Percentiles rank a stretch among this genome's conserved stretches.
Evolutionary conservation across 495 filamentous ascomycete species (phyloP).

Genomic region (Penicillium canescens): DNA sequence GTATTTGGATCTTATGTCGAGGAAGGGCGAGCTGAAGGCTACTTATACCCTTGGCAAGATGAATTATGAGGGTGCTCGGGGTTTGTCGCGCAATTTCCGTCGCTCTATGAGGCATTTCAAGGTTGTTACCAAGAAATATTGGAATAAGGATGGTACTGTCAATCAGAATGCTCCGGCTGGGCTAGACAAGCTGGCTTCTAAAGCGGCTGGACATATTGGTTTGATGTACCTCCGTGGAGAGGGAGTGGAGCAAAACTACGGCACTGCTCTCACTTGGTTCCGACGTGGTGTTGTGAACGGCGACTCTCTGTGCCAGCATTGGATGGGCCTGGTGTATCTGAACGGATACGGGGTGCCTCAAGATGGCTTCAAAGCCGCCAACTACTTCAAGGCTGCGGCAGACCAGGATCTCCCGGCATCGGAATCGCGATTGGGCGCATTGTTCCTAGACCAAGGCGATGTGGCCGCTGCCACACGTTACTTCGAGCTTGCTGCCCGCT

Average conservation of each 20-base stretch:
- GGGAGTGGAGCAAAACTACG: constrained; percentile 77
- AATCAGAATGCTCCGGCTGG: constrained; percentile 49
- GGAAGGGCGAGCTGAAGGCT: constrained; percentile 90
- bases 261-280: constrained; percentile 82
- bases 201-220: constrained; percentile 88
- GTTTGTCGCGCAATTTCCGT: constrained; percentile 69
- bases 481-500: constrained; percentile 89
- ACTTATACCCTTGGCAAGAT: constrained; percentile 86
- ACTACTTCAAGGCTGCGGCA: constrained; percentile 79
- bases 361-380: constrained; percentile 71
- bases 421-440: constrained; percentile 77
- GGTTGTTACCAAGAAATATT: constrained; percentile 80
- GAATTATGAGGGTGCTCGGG: constrained; percentile 84
- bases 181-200: constrained; percentile 84
- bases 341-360: constrained; percentile 77
- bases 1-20: constrained; percentile 89
- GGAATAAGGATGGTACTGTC: constrained; percentile 72
- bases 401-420: constrained; percentile 83
- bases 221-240: constrained; percentile 93
- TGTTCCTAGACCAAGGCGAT: constrained; percentile 91
- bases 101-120: constrained; percentile 82
- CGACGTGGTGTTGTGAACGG: constrained; percentile 74
- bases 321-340: constrained; percentile 83
- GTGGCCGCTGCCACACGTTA: constrained; percentile 74
- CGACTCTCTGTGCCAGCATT: constrained; percentile 84